A percentile compares a stretch with the other conserved stretches of the same genome.
Conservation (phyloP, 1,284 basidiomycete species). For the Ustilago bromivora region DNA sequence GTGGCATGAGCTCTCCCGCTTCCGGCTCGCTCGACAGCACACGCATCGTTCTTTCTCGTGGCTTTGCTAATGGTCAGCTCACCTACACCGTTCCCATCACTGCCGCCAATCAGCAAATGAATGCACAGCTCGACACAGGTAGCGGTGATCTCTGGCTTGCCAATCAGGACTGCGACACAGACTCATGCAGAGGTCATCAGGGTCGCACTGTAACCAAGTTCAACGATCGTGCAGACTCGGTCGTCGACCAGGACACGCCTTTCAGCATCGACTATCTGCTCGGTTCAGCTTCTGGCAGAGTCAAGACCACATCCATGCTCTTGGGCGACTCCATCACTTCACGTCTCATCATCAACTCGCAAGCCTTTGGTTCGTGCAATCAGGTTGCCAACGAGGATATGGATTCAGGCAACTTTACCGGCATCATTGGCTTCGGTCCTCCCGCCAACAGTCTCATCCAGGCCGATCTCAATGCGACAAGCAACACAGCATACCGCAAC, state of each 20-base stretch:
- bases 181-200: conserved; percentile 43
- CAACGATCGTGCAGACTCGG: conserved; percentile 35
- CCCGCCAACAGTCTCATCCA: conserved; percentile 61
- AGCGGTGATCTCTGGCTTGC: conserved; percentile 61
- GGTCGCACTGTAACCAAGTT: conserved; percentile 43
- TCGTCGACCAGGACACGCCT: conserved; percentile 41
- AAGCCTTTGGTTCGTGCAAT: conserved; percentile 56
- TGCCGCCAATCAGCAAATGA: conserved; percentile 48
- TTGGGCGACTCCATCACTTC: conserved; percentile 45
- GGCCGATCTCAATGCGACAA: conserved; percentile 44
- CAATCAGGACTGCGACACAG: conserved; percentile 49
- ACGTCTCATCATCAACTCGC: conserved; percentile 45
- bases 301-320: conserved; percentile 52
- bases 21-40: conserved; percentile 50
- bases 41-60: conserved; percentile 47
- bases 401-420: conserved; percentile 56
- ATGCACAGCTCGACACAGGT: conserved; percentile 62
- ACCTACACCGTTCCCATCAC: conserved; percentile 56
- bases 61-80: conserved; percentile 56
- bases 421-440: conserved; percentile 59
- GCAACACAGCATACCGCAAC: conserved; percentile 43
- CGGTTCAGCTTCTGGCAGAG: conserved; percentile 51
- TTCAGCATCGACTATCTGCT: conserved; percentile 58
- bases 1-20: conserved; percentile 33
- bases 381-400: conserved; percentile 51